Evolutionary conservation across 1,284 basidiomycete genomes (phyloP).

Genomic region (Cutaneotrichosporon arboriforme): DNA sequence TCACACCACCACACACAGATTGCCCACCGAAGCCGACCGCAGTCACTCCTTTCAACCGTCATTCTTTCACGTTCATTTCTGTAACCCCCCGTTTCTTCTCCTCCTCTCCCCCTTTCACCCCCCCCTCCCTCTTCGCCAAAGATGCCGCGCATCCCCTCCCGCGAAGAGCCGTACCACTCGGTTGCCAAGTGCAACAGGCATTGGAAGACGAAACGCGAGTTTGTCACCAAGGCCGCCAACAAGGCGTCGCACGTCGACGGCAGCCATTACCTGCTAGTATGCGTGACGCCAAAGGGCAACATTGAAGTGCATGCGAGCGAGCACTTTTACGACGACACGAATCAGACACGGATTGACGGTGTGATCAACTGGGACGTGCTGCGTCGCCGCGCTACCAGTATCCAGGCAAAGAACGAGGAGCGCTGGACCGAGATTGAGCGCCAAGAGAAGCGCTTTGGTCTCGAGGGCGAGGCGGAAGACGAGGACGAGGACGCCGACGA

Average conservation of each 20-base stretch:
- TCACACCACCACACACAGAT: no score
- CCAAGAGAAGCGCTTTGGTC: conserved; percentile 32
- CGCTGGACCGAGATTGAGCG: conserved; percentile 32
- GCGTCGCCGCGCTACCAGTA: conserved; percentile 11
- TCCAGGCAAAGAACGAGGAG: conserved; percentile 18
- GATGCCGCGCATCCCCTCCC: conserved; percentile 54
- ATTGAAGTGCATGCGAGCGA: conserved; percentile 54
- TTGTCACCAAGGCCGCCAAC: conserved; percentile 52
- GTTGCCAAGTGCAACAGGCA: conserved; percentile 53
- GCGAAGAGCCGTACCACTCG: conserved; percentile 53
- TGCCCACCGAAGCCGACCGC: conserved; percentile 6
- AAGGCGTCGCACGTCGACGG: conserved; percentile 53
- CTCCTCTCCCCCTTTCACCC: not conserved
- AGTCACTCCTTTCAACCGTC: conserved; percentile 3
- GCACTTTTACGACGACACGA: conserved; percentile 29
- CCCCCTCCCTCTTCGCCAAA: not conserved
- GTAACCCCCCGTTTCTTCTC: not conserved
- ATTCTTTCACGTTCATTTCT: not conserved
- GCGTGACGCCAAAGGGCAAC: conserved; percentile 52
- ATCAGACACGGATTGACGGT: conserved; percentile 28
- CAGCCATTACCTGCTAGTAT: conserved; percentile 53
- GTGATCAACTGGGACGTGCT: conserved; percentile 31
- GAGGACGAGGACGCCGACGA: conserved; percentile 28
- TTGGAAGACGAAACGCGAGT: conserved; percentile 54
- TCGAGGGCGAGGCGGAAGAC: conserved; percentile 30